Conservation (phyloP, 306 rosid genomes). For the Begonia loranthoides region DNA sequence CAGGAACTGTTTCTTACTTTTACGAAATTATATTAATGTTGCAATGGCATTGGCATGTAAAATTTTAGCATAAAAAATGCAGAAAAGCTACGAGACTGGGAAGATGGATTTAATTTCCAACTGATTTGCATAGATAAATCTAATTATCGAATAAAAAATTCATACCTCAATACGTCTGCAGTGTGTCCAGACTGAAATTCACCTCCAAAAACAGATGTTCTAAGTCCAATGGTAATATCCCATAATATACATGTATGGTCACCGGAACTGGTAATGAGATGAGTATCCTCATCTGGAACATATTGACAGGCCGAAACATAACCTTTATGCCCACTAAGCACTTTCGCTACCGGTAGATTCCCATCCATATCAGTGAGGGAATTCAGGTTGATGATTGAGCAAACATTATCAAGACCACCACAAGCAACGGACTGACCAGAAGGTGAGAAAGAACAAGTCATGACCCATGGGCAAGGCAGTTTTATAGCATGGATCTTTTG, state of each 20-base stretch:
- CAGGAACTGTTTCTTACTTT: too few relatives aligned
- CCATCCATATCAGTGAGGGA: slow-evolving; percentile 75
- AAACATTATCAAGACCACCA: slow-evolving; percentile 94
- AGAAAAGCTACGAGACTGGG: too few relatives aligned
- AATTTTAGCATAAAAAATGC: too few relatives aligned
- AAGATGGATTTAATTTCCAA: too few relatives aligned
- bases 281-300: slow-evolving; percentile 89
- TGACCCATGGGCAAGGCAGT: slow-evolving; percentile 98
- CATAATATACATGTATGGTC: slow-evolving; percentile 91
- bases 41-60: too few relatives aligned
- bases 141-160: too few relatives aligned
- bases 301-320: slow-evolving; percentile 90
- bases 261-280: slow-evolving; percentile 83
- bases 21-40: too few relatives aligned
- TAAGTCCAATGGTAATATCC: slow-evolving; percentile 92
- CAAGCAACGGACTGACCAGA: slow-evolving; percentile 91
- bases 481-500: slow-evolving; percentile 91
- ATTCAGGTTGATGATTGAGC: slow-evolving; percentile 87
- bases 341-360: slow-evolving; percentile 49
- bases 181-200: slow-evolving; percentile 99
- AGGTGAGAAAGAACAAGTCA: slow-evolving; percentile 92
- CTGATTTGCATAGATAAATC: too few relatives aligned
- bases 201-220: slow-evolving; percentile 92
- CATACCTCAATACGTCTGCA: slow-evolving; percentile 77
- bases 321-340: slow-evolving; percentile 89